Evolutionary conservation across 306 rosid genomes (phyloP), one percentile per base, ranked within the genome.

Genomic region (Medicago lupulina): DNA sequence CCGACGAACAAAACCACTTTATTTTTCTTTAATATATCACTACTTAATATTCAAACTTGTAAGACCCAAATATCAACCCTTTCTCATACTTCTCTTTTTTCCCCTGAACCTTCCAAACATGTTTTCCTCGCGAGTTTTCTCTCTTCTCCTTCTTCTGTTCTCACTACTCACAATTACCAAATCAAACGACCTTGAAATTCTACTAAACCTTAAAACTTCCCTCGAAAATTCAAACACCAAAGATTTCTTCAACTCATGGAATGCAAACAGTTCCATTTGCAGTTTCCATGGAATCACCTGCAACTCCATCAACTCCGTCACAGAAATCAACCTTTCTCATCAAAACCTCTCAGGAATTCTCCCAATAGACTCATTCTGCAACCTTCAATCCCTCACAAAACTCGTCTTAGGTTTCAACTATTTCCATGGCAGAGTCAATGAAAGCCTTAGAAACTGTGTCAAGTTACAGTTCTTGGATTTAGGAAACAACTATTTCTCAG

Each of bases 331-430:
- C 36, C 92, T 96, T 8, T 83, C 97, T 13, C 1, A 70, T 8
- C 68, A 49, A 31, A 71, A 19, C 0, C 83, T 96, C 0, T 71
- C 91, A 0, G 99, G 99, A 19, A 31, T 47, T 50, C 81, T 92
- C 57, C 96, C 96, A 4, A 28, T 89, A 1, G 84, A 88, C 77
- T 77, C 90, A 8, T 76, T 96, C 69, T 95, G 99, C 86, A 75
- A 79, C 50, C 91, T 95, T 9, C 31, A 47, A 2, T 83, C 91
- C 0, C 83, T 95, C 8, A 74, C 86, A 6, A 95, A 78, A 71
- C 93, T 95, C 4, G 82, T 85, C 0, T 16, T 95, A 15, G 90
- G 98, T 8, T 87, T 74, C 85, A 95, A 95, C 65, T 41, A 17
- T 4, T 51, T 95, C 49, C 10, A 62, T 6, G 97, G 96, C 1